Evolutionary conservation across 1,139 yeast species (phyloP).

Genomic region (Magnusiomyces clavatus): DNA sequence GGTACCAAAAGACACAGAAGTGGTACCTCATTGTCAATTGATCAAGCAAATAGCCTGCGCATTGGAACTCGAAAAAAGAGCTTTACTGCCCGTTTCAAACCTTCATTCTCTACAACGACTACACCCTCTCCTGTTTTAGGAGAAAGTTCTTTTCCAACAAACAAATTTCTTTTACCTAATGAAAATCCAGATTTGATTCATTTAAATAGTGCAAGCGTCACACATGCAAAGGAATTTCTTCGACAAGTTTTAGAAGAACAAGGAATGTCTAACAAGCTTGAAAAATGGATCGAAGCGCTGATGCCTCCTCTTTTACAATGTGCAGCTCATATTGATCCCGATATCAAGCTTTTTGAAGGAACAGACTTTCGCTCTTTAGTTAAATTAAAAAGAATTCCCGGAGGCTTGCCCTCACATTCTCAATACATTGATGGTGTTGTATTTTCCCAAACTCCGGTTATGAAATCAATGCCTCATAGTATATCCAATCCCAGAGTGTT

Average conservation of each 20-base stretch:
- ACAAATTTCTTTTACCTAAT: too few relatives aligned
- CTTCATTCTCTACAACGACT: constrained; percentile 11
- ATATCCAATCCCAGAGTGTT: constrained; percentile 68
- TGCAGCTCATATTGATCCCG: constrained; percentile 44
- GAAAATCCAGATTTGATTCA: too few relatives aligned
- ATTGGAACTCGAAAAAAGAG: constrained; percentile 24
- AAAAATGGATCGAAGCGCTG: constrained; percentile 47
- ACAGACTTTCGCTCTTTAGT: constrained; percentile 82
- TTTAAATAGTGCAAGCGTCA: constrained; percentile 35
- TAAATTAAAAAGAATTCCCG: constrained; percentile 75
- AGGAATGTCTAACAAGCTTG: constrained; percentile 44
- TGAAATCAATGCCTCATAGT: constrained; percentile 63
- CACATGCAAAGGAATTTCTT: constrained; percentile 40
- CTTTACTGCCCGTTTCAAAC: constrained; percentile 12
- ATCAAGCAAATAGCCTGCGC: constrained; percentile 20
- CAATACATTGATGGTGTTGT: constrained; percentile 68
- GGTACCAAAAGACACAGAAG: constrained; percentile 22
- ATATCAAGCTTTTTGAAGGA: constrained; percentile 57
- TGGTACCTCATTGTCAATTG: constrained; percentile 20
- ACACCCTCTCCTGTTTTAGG: constrained; percentile 6
- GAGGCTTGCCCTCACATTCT: constrained; percentile 56
- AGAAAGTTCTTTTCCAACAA: constrained; percentile 3
- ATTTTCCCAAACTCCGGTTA: constrained; percentile 79
- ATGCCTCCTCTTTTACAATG: constrained; percentile 40
- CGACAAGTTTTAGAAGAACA: constrained; percentile 66